phyloP scores from a whole-genome alignment of 2,329 filamentous ascomycete genomes.

The Fusarium annulatum region DNA sequence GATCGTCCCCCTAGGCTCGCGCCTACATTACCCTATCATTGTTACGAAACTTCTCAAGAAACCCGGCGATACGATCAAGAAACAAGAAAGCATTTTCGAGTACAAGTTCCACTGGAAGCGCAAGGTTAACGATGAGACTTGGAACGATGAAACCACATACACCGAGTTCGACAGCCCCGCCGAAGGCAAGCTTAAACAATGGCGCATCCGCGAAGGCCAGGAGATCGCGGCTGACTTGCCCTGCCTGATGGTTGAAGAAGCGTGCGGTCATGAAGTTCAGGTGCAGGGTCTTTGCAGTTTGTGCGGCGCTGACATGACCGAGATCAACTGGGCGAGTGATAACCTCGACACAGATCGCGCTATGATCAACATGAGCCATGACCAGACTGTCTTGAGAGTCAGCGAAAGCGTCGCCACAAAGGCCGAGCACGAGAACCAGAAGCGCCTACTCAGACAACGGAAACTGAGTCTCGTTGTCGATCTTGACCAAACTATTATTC shows the following conservation, averaged over 20 bases:
- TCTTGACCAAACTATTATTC: constrained; percentile 97
- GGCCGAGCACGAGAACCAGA: constrained; percentile 87
- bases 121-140: constrained; percentile 75
- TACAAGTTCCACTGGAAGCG: constrained; percentile 88
- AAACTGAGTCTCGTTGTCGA: constrained; percentile 96
- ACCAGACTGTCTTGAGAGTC: constrained; percentile 87
- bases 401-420: constrained; percentile 83
- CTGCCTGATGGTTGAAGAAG: constrained; percentile 85
- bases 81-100: constrained; percentile 81
- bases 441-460: constrained; percentile 79
- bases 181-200: constrained; percentile 81
- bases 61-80: constrained; percentile 78
- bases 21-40: constrained; percentile 92
- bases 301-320: constrained; percentile 96
- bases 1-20: constrained; percentile 63
- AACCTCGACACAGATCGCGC: constrained; percentile 84
- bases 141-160: constrained; percentile 72
- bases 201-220: constrained; percentile 78
- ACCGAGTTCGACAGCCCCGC: constrained; percentile 85
- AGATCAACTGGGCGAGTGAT: constrained; percentile 85
- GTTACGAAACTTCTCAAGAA: constrained; percentile 85
- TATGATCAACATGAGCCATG: constrained; percentile 94
- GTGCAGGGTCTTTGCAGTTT: constrained; percentile 90
- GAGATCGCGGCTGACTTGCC: constrained; percentile 68
- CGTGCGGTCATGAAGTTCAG: constrained; percentile 90